Percentiles rank a stretch among this genome's conserved stretches.
These are phyloP conservation scores for Aspergillus jensenii DNA, from an alignment of 2,329 filamentous ascomycete genomes.

Conservation along the genomic window DNA sequence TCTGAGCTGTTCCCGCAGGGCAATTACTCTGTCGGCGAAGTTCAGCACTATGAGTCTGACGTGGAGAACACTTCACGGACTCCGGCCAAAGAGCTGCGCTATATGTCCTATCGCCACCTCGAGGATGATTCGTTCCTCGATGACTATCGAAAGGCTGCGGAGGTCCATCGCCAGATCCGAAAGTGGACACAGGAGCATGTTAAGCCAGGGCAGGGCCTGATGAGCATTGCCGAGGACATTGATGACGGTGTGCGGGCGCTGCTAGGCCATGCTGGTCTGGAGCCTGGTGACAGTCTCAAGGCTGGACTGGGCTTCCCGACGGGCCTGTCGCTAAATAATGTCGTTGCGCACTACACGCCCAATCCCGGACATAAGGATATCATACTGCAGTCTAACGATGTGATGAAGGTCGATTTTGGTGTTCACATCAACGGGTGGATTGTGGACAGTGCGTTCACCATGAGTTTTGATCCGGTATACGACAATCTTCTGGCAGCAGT, in stretches of 20 bases:
- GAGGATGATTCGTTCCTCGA: slow-evolving; percentile 51
- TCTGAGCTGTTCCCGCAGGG: slow-evolving; percentile 46
- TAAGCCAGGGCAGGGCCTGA: slow-evolving; percentile 52
- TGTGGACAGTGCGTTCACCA: slow-evolving; percentile 78
- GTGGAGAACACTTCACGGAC: slow-evolving; percentile 48
- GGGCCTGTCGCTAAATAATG: slow-evolving; percentile 54
- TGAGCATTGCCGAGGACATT: slow-evolving; percentile 53
- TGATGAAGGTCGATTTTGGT: slow-evolving; percentile 81
- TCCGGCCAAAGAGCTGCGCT: slow-evolving; percentile 49
- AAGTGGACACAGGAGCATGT: slow-evolving; percentile 49
- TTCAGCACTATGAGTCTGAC: slow-evolving; percentile 40
- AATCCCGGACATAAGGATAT: slow-evolving; percentile 66
- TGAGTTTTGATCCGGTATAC: slow-evolving; percentile 73
- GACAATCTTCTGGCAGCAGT: slow-evolving; percentile 73
- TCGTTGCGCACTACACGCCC: slow-evolving; percentile 57
- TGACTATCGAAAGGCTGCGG: slow-evolving; percentile 58
- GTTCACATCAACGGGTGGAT: slow-evolving; percentile 79
- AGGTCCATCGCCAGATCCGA: slow-evolving; percentile 57
- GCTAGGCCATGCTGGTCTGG: slow-evolving; percentile 52
- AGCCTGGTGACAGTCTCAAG: slow-evolving; percentile 51
- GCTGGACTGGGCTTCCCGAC: slow-evolving; percentile 59
- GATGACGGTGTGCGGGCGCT: slow-evolving; percentile 56
- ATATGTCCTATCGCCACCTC: slow-evolving; percentile 39
- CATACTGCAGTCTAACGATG: slow-evolving; percentile 68
- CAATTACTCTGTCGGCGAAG: slow-evolving; percentile 48